phyloP scores from a whole-genome alignment of 2,329 filamentous ascomycete genomes.

The Aspergillus oerlinghausenensis region DNA sequence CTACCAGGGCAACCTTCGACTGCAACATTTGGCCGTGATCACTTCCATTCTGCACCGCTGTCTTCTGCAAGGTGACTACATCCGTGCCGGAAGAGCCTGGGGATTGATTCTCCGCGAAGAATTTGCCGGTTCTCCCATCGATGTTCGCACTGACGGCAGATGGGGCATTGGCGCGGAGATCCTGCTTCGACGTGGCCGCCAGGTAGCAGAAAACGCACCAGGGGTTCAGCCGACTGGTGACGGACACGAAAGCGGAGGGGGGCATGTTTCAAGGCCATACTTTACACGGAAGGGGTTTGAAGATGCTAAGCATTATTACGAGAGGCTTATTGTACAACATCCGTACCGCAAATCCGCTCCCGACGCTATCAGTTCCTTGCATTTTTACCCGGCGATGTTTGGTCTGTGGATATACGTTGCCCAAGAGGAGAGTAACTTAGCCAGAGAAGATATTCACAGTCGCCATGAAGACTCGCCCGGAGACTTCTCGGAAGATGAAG shows the following conservation, averaged over 20 bases:
- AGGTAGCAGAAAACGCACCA: conserved; percentile 15
- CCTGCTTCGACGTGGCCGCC: conserved; percentile 56
- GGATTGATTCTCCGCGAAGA: conserved; percentile 65
- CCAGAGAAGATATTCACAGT: conserved; percentile 36
- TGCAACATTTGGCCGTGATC: conserved; percentile 61
- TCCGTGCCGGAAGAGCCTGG: conserved; percentile 69
- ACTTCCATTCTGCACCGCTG: conserved; percentile 68
- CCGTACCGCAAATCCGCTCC: conserved; percentile 62
- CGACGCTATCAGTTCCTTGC: conserved; percentile 58
- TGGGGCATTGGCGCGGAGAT: conserved; percentile 88
- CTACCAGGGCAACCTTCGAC: conserved; percentile 33
- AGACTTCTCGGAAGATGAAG: conserved; percentile 30
- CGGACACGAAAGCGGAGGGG: conserved; percentile 2
- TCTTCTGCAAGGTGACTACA: conserved; percentile 65
- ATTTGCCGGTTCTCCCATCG: conserved; percentile 54
- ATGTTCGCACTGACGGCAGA: conserved; percentile 63
- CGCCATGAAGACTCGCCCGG: conserved; percentile 19
- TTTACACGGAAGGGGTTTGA: conserved; percentile 51
- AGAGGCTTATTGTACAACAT: conserved; percentile 71
- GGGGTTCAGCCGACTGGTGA: background rate
- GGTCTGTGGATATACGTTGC: conserved; percentile 75
- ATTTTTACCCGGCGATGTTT: conserved; percentile 79
- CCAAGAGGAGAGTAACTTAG: conserved; percentile 55
- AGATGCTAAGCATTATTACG: conserved; percentile 65
- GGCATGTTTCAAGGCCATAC: conserved; percentile 17